These are phyloP conservation scores for Rhizodiscina lignyota DNA, from an alignment of 495 filamentous ascomycete genomes.

Conservation along the genomic window DNA sequence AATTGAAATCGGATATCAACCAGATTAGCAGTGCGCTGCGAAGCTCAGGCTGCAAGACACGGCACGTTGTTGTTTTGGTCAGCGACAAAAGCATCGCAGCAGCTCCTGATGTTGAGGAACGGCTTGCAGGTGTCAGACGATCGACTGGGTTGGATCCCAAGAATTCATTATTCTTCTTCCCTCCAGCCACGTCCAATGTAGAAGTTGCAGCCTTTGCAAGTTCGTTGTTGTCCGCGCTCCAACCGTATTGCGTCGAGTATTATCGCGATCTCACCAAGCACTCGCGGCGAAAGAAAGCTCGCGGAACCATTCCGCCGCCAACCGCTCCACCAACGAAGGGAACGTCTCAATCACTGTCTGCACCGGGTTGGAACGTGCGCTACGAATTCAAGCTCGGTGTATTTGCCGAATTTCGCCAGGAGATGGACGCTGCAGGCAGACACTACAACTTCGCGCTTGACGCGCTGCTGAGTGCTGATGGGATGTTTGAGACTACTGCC, in stretches of 20 bases:
- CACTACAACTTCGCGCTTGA: slow-evolving; percentile 79
- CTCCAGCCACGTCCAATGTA: slow-evolving; percentile 41
- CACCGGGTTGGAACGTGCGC: slow-evolving; percentile 74
- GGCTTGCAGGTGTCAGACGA: slow-evolving; percentile 55
- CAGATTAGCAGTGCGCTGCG: slow-evolving; percentile 45
- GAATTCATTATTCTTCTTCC: slow-evolving; percentile 57
- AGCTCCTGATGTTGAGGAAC: slow-evolving; percentile 51
- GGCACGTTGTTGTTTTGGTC: slow-evolving; percentile 60
- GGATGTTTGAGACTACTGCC: slow-evolving; percentile 64
- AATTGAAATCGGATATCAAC: slow-evolving; percentile 78
- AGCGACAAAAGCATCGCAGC: slow-evolving; percentile 47
- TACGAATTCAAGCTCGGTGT: slow-evolving; percentile 87
- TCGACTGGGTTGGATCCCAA: slow-evolving; percentile 67
- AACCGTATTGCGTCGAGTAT: slow-evolving; percentile 56
- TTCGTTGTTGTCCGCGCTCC: slow-evolving; percentile 39
- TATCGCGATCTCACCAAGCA: slow-evolving; percentile 86
- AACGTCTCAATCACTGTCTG: slow-evolving; percentile 67
- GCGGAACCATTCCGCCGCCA: slow-evolving; percentile 57
- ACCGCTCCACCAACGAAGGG: slow-evolving; percentile 71
- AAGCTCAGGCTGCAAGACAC: slow-evolving; percentile 54
- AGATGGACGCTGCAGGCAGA: slow-evolving; percentile 69
- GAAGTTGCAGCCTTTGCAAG: slow-evolving; percentile 47
- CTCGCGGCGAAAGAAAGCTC: slow-evolving; percentile 61
- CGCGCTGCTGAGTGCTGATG: slow-evolving; percentile 56
- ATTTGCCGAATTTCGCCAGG: slow-evolving; percentile 78